Base-by-base conservation (phyloP, 176 grass and related monocot species). In the Aegilops longissima region DNA sequence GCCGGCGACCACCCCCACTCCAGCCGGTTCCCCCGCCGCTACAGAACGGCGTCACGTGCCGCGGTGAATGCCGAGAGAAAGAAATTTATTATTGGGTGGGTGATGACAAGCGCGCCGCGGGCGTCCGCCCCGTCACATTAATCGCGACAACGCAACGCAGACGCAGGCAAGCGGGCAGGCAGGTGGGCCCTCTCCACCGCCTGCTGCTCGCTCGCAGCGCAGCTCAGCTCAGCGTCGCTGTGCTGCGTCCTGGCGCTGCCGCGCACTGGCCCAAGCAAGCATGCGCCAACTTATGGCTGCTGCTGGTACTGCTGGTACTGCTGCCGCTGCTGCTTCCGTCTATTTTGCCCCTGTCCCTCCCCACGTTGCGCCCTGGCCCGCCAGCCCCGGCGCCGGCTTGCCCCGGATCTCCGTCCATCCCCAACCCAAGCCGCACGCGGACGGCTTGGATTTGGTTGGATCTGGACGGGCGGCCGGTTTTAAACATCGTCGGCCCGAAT, bases 261-360 rank as follows among this genome's bases (percentile, higher is more conserved):
- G 63, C 76, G 33, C 84, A 3, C 68, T 87, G 85, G 9, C 36
- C 79, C 68, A 7, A 35, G 67, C 38, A 5, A 71, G 69, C 70
- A 39, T 25, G n/a, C 20, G 49, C 87, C 20, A 21, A 35, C 73
- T 62, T 36, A 79, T 64, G 8, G 84, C 82, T 18, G 82, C 25
- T 54, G 74, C 79, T 21, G 5, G 4, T 7, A 14, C 25, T 54
- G 74, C 79, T 21, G 5, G 4, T 7, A 14, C 79, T 38, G 20
- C 76, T 44, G 67, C 81, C 42, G 2, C 12, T 36, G 85, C 54
- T 30, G 66, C 82, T 85, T 87, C 80, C 85, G 51, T 74, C 89
- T 84, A 66, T 67, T 91, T 91, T 91, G 89, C 89, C 85, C 79
- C 89, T 35, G 76, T 87, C 89, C 80, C 84, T 80, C 16, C 59